A percentile compares a stretch with the other conserved stretches of the same genome.
phyloP scores from a whole-genome alignment of 192 early-diverging fungal genomes.

The Spizellomyces punctatus region DNA sequence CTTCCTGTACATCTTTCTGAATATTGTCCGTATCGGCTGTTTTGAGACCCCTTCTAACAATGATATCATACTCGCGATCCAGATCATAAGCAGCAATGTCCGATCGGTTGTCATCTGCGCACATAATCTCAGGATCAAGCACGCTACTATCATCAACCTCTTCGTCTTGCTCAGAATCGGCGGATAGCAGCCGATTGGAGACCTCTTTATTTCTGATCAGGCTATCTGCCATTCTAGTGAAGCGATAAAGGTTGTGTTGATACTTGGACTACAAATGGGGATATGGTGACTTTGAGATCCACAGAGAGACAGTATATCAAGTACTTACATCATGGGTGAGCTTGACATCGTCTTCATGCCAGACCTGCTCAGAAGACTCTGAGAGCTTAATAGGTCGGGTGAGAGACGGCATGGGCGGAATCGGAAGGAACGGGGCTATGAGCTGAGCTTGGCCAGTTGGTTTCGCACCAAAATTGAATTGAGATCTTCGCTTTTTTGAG shows the following conservation, averaged over 20 bases:
- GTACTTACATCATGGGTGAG: not conserved
- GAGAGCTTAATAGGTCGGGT: not conserved
- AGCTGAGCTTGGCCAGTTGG: no score
- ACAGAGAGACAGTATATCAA: not conserved
- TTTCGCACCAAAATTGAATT: no score
- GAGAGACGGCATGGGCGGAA: constrained; percentile 1
- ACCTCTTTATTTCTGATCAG: not conserved
- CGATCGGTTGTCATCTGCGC: not conserved
- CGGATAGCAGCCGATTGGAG: not conserved
- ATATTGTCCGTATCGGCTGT: not conserved
- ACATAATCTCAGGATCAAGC: not conserved
- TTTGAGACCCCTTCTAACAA: not conserved
- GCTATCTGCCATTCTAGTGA: not conserved
- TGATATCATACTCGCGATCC: not conserved
- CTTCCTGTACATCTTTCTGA: not conserved
- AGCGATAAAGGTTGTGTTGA: not conserved
- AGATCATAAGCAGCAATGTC: not conserved
- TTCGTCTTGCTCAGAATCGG: not conserved
- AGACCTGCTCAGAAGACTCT: not conserved
- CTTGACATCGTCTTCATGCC: not conserved
- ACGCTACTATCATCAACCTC: not conserved
- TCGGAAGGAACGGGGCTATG: not conserved
- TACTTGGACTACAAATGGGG: not conserved
- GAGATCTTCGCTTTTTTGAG: no score
- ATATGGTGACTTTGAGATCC: not conserved